Evolutionary conservation across 306 rosid genomes (phyloP), one percentile per base, ranked within the genome.

Genomic region (Benincasa hispida): DNA sequence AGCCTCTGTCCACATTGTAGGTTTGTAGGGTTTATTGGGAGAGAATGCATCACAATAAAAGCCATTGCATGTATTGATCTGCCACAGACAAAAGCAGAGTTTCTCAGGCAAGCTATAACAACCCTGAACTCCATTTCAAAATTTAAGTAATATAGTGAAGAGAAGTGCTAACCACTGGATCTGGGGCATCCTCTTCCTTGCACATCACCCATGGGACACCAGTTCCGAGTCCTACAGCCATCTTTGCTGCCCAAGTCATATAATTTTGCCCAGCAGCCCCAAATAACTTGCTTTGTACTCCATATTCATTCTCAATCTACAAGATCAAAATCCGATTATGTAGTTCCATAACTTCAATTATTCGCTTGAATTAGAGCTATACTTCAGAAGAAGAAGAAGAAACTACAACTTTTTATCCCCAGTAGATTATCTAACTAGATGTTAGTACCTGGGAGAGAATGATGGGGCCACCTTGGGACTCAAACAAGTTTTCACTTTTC

Each of bases 201-300:
- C 99, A 95, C 99, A 95, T 95, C 50, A 95, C 85, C 99, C 99
- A 95, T 1, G 99, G 99, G 77, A 95, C 99, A 41, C 99, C 99
- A 17, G 99, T 95, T 61, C 80, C 93, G 85, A 80, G 82, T 84
- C 93, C 92, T 32, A 90, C 90, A 32, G 99, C 99, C 99, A 95
- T 95, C 57, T 92, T 87, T 63, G 99, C 99, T 9, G 99, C 99
- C 99, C 99, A 95, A 62, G 78, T 90, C 86, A 92, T 76, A 79
- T 95, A 95, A 78, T 85, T 89, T 55, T 92, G 86, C 48, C 98
- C 99, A 77, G 86, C 86, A 54, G 96, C 81, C 81, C 99, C 99
- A 76, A 84, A 76, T 60, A 90, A 76, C 86, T 95, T 90, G 77
- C 99, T 92, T 77, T 92, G 98, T 56, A 27, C 84, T 72, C 99